Evolutionary conservation across 2,329 filamentous ascomycete species (phyloP), one percentile per base, ranked within the genome.

Genomic region (Aureobasidium sp.): DNA sequence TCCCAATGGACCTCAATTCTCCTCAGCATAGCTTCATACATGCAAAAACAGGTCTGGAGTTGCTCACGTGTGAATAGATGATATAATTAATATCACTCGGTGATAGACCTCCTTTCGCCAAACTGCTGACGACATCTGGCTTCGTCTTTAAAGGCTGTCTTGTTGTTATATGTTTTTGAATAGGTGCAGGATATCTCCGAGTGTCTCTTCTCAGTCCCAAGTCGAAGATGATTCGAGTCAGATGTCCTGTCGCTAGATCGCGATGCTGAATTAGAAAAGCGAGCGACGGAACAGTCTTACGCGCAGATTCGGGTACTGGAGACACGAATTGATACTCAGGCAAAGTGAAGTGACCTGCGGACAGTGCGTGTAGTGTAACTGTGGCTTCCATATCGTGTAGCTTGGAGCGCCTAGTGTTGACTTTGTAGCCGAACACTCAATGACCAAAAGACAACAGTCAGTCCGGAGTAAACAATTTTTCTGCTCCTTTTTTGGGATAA

Each of bases 221-320:
- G 66, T 84, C 82, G 69, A 84, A 84, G 64, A 84, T 70, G 8
- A 83, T 71, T 68, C 62, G 73, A 70, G 64, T 68, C 20, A 58
- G 71, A 63, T 67, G 72, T 50, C 63, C 67, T n/a, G 63, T 64
- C 17, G 20, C 41, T 4, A 12, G 59, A 71, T 1, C 75, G 73
- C 6, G 13, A 64, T 84, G 81, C 29, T 73, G 76, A 37, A 84
- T 76, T 1, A 84, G 72, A 66, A 84, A 84, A 0, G 77, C 77
- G 2, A 84, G 72, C 0, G 80, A 83, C 1, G 82, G 82, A 0
- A 83, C 81, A 3, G 78, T 82, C 5, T 72, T 72, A 62, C 74
- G 72, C 26, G 77, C 77, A 7, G 74, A 70, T 3, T 75, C 73
- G 51, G 76, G 74, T 1, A 78, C 76, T 12, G 76, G 73, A 15